Conservation (phyloP, 23 red algal species). For the Gracilaria gracilis region DNA sequence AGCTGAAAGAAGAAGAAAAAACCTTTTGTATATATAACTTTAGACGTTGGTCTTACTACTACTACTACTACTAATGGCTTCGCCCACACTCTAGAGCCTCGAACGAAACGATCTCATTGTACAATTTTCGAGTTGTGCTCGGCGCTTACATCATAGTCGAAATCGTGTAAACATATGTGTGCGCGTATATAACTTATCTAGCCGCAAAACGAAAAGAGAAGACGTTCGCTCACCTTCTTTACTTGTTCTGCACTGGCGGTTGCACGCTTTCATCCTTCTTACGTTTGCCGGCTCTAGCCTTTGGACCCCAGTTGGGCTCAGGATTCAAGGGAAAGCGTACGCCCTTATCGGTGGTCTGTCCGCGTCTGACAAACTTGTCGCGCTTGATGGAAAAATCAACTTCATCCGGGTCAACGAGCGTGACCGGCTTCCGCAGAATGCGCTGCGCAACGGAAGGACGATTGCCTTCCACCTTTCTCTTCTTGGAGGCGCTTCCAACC, state of each 20-base stretch:
- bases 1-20: not conserved
- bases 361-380: slow-evolving; percentile 67
- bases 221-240: too few relatives aligned
- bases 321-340: slow-evolving; percentile 62
- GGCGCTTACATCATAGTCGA: too few relatives aligned
- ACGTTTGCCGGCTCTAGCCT: slow-evolving; percentile 58
- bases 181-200: too few relatives aligned
- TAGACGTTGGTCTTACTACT: too few relatives aligned
- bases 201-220: too few relatives aligned
- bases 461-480: not conserved
- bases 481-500: slow-evolving; percentile 34
- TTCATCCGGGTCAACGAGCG: slow-evolving; percentile 34
- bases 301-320: slow-evolving; percentile 68
- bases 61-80: not conserved
- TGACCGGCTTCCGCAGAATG: slow-evolving; percentile 36
- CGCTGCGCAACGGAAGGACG: slow-evolving; percentile 22
- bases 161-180: too few relatives aligned
- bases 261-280: slow-evolving; percentile 10
- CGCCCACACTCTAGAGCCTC: not conserved
- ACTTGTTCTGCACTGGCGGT: not conserved
- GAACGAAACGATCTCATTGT: too few relatives aligned
- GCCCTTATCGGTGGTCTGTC: slow-evolving; percentile 28
- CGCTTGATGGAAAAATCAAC: slow-evolving; percentile 63
- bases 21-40: too few relatives aligned
- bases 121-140: too few relatives aligned